Evolutionary conservation across 345 rosid genomes (phyloP).

Genomic region (Pistacia atlantica): DNA sequence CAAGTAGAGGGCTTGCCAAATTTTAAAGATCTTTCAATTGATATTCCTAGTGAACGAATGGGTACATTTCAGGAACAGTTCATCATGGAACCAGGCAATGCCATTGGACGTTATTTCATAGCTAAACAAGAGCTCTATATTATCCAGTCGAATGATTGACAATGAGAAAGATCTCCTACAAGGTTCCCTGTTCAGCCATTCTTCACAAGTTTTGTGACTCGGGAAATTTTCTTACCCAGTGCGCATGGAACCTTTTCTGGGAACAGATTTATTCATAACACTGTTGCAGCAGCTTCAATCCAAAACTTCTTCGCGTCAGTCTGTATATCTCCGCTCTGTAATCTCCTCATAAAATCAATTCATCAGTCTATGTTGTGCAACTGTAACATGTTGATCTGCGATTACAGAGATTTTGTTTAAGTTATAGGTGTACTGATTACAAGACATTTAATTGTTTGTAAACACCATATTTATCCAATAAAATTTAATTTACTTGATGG

Average conservation of each 20-base stretch:
- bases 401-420: not conserved
- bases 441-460: not conserved
- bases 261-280: not conserved
- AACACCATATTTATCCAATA: too few relatives aligned
- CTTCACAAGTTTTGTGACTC: not conserved
- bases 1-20: conserved; percentile 90
- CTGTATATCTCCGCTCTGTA: not conserved
- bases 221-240: not conserved
- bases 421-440: not conserved
- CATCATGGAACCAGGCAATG: conserved; percentile 56
- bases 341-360: not conserved
- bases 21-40: conserved; percentile 81
- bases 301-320: not conserved
- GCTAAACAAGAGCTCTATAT: conserved; percentile 81
- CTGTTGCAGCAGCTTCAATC: not conserved
- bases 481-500: too few relatives aligned
- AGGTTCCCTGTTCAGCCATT: not conserved
- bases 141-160: conserved; percentile 19
- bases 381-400: not conserved
- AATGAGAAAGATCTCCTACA: not conserved
- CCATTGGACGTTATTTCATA: conserved; percentile 64
- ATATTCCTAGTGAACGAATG: conserved; percentile 69
- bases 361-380: not conserved
- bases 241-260: not conserved
- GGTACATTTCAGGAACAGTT: conserved; percentile 92